These are phyloP conservation scores for Talaromyces sp. DNA, from an alignment of 2,329 filamentous ascomycete species.

Conservation along the genomic window DNA sequence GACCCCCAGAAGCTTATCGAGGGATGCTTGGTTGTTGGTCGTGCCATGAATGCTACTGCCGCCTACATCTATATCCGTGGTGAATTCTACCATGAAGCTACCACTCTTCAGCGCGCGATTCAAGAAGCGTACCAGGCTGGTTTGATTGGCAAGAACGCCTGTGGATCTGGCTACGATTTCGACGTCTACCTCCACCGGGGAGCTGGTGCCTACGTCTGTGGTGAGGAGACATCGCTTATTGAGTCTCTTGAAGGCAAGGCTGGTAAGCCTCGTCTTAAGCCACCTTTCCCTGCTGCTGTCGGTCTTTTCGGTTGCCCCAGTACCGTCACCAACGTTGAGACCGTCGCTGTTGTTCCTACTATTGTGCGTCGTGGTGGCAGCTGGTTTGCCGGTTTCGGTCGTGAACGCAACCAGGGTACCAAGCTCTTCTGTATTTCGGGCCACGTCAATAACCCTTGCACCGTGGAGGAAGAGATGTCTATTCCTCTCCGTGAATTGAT, in stretches of 20 bases:
- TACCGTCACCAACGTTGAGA: slow-evolving; percentile 98
- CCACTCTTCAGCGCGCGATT: slow-evolving; percentile 88
- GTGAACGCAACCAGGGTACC: slow-evolving; percentile 93
- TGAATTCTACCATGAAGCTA: slow-evolving; percentile 95
- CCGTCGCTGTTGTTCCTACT: slow-evolving; percentile 88
- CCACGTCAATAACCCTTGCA: slow-evolving; percentile 97
- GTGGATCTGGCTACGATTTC: slow-evolving; percentile 94
- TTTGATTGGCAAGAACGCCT: slow-evolving; percentile 96
- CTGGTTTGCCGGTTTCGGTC: slow-evolving; percentile 94
- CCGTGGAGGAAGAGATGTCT: slow-evolving; percentile 99
- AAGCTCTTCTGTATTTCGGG: slow-evolving; percentile 99
- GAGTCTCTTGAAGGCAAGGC: slow-evolving; percentile 98
- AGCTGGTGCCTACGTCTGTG: slow-evolving; percentile 95
- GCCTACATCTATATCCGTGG: slow-evolving; percentile 99
- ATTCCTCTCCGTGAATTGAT: slow-evolving; percentile 95
- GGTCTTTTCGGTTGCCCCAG: slow-evolving; percentile 97
- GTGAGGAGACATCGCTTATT: slow-evolving; percentile 96
- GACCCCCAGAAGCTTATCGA: slow-evolving; percentile 98
- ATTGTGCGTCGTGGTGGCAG: slow-evolving; percentile 86
- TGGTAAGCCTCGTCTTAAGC: slow-evolving; percentile 97
- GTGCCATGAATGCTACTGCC: slow-evolving; percentile 97
- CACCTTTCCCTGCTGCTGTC: slow-evolving; percentile 94
- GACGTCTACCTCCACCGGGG: slow-evolving; percentile 96
- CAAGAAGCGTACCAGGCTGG: slow-evolving; percentile 96
- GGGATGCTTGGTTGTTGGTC: slow-evolving; percentile 90